phyloP scores from a whole-genome alignment of 495 filamentous ascomycete species.

The Echria macrotheca region DNA sequence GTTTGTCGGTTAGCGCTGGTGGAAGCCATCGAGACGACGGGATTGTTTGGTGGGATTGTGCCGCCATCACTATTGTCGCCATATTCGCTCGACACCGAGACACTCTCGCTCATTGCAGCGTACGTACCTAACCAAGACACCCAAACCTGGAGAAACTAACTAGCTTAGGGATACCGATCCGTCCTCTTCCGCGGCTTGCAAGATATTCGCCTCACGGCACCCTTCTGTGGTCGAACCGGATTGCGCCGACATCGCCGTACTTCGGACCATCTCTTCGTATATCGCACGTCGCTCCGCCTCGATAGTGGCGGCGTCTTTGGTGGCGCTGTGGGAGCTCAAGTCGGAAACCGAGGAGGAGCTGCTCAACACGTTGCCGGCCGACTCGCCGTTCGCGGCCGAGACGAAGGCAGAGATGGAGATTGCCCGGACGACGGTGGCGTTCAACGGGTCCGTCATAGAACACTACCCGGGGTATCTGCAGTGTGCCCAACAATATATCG shows the following conservation, averaged over 20 bases:
- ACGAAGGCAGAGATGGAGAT: slow-evolving; percentile 23
- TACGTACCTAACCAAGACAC: slow-evolving; percentile 25
- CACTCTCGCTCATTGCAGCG: slow-evolving; percentile 55
- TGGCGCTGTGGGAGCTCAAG: slow-evolving; percentile 56
- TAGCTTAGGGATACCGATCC: slow-evolving; percentile 31
- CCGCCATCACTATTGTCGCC: slow-evolving; percentile 45
- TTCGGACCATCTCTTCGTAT: slow-evolving; percentile 49
- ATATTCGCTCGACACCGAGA: slow-evolving; percentile 58
- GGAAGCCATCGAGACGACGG: slow-evolving; percentile 53
- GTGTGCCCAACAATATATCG: slow-evolving; percentile 46
- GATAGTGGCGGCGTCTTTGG: slow-evolving; percentile 57
- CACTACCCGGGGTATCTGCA: slow-evolving; percentile 54
- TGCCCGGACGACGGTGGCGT: slow-evolving; percentile 46
- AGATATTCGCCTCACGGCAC: slow-evolving; percentile 39
- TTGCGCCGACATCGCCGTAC: slow-evolving; percentile 44
- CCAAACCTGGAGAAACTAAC: slow-evolving; percentile 10
- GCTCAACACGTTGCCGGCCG: slow-evolving; percentile 2
- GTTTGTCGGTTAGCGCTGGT: slow-evolving; percentile 64
- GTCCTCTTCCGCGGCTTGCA: slow-evolving; percentile 25
- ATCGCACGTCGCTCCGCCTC: slow-evolving; percentile 57
- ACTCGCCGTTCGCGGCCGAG: slow-evolving; percentile 16
- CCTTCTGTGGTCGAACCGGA: slow-evolving; percentile 37
- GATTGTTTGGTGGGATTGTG: slow-evolving; percentile 51
- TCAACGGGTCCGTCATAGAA: slow-evolving; percentile 61
- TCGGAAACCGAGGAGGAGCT: slow-evolving; percentile 38